Evolutionary conservation across 495 filamentous ascomycete species (phyloP).

Genomic region (Trichoderma virens): DNA sequence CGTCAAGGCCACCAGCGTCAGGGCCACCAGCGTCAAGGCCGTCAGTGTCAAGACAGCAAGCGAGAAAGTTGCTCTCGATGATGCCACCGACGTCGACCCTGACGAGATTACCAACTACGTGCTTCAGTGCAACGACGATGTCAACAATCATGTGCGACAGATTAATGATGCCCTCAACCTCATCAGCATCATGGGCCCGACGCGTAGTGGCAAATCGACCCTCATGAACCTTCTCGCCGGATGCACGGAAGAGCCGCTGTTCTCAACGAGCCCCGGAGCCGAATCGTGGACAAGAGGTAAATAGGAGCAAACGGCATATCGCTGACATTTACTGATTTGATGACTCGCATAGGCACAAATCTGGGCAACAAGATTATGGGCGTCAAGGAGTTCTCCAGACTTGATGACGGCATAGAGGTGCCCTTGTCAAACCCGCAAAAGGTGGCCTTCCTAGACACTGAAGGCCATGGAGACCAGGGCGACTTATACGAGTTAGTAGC

Average conservation of each 20-base stretch:
- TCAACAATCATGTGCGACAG: not conserved
- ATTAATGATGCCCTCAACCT: not conserved
- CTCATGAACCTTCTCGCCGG: constrained; percentile 1
- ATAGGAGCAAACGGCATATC: not conserved
- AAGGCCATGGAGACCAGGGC: constrained; percentile 4
- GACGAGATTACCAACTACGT: not conserved
- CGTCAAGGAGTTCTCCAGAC: not conserved
- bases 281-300: constrained; percentile 6
- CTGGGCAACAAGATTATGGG: constrained; percentile 3
- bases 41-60: not conserved
- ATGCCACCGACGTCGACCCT: not conserved
- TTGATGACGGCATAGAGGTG: not conserved
- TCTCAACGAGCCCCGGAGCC: not conserved
- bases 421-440: not conserved
- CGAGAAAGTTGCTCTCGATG: not conserved
- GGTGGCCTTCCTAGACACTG: not conserved
- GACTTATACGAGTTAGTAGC: constrained; percentile 4
- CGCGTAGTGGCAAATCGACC: not conserved
- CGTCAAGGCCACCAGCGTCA: not conserved
- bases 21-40: not conserved
- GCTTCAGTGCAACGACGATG: not conserved
- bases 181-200: constrained; percentile 6
- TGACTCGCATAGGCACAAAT: not conserved
- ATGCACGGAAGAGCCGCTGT: not conserved
- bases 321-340: not conserved